Evolutionary conservation across 2,329 filamentous ascomycete genomes (phyloP).

Genomic region (Didymella segeticola): DNA sequence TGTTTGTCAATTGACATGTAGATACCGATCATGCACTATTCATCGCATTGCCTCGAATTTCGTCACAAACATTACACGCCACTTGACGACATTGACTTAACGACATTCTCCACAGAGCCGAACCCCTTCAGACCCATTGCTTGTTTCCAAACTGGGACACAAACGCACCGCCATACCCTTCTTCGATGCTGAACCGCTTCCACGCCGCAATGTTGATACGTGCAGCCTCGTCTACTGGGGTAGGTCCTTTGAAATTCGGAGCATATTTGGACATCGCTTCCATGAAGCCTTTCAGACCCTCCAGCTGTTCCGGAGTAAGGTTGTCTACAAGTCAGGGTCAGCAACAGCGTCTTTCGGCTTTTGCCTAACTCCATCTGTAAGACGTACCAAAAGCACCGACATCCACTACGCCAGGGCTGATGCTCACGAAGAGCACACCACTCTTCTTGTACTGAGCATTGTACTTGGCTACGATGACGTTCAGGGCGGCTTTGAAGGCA

Average conservation of each 20-base stretch:
- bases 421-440: conserved; percentile 60
- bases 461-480: conserved; percentile 60
- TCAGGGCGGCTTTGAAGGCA: conserved; percentile 61
- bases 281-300: conserved; percentile 38
- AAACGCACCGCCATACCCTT: conserved; percentile 58
- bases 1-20: too few relatives aligned
- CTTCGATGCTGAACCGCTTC: conserved; percentile 53
- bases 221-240: conserved; percentile 34
- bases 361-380: background rate
- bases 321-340: conserved; percentile 5
- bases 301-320: conserved; percentile 25
- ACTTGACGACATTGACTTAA: too few relatives aligned
- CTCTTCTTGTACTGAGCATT: conserved; percentile 54
- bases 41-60: too few relatives aligned
- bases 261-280: conserved; percentile 25
- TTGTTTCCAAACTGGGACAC: conserved; percentile 63
- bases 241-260: conserved; percentile 22
- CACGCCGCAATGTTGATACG: conserved; percentile 36
- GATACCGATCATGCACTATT: too few relatives aligned
- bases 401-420: conserved; percentile 62
- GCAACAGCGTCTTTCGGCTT: background rate
- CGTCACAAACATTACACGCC: too few relatives aligned
- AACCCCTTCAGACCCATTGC: conserved; percentile 55
- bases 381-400: conserved; percentile 38
- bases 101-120: background rate